Conservation (phyloP, 2,329 filamentous ascomycete genomes). For the Laburnicola sp. region DNA sequence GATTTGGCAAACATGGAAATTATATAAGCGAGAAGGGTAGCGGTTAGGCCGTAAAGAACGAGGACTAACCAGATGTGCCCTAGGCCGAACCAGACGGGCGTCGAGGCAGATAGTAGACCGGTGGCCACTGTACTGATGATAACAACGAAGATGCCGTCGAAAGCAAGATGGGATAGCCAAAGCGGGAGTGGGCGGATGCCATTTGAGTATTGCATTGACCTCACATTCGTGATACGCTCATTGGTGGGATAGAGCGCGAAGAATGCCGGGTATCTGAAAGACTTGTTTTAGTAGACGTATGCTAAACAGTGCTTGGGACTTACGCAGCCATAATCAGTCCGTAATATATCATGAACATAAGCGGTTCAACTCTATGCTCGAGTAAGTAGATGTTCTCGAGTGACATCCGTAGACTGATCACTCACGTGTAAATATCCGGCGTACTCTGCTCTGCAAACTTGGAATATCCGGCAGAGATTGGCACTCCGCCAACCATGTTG, state of each 20-base stretch:
- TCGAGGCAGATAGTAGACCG: slow-evolving; percentile 61
- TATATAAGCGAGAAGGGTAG: slow-evolving; percentile 74
- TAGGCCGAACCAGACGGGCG: slow-evolving; percentile 68
- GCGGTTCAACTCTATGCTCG: slow-evolving; percentile 49
- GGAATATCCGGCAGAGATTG: slow-evolving; percentile 23
- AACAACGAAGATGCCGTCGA: slow-evolving; percentile 75
- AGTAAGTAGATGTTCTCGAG: slow-evolving; percentile 26
- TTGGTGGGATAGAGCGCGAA: slow-evolving; percentile 83
- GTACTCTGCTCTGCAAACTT: slow-evolving; percentile 17
- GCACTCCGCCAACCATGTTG: slow-evolving; percentile 20
- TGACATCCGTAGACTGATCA: too few relatives aligned
- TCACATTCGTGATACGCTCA: slow-evolving; percentile 75
- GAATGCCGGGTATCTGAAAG: slow-evolving; percentile 76
- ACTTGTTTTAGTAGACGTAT: slow-evolving; percentile 70
- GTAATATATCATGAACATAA: slow-evolving; percentile 61
- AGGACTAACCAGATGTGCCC: slow-evolving; percentile 80
- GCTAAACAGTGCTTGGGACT: slow-evolving; percentile 48
- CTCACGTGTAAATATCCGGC: neutral
- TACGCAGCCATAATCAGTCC: slow-evolving; percentile 66
- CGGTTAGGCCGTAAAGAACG: slow-evolving; percentile 75
- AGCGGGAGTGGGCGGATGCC: slow-evolving; percentile 78
- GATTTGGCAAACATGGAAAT: slow-evolving; percentile 77
- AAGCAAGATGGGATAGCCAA: slow-evolving; percentile 78
- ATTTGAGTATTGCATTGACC: slow-evolving; percentile 85
- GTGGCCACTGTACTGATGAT: slow-evolving; percentile 68